Evolutionary conservation across 2,329 filamentous ascomycete species (phyloP).

Genomic region (Venturia pyrina): DNA sequence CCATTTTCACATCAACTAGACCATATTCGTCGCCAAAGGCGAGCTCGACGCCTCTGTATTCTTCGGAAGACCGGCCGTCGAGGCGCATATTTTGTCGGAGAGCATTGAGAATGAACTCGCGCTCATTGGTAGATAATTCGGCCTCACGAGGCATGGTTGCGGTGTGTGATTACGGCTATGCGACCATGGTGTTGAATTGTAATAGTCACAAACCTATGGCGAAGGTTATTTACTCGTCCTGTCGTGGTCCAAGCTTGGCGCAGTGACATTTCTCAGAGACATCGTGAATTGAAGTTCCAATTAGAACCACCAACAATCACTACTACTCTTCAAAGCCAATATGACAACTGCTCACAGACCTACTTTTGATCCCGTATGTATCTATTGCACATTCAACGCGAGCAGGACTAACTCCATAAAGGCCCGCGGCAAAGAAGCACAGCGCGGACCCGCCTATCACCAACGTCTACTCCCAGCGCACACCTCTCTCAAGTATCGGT

Average conservation of each 20-base stretch:
- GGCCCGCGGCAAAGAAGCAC: slow-evolving; percentile 90
- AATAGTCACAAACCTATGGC: not conserved
- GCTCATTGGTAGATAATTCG: slow-evolving; percentile 82
- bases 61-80: slow-evolving; percentile 72
- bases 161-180: not conserved
- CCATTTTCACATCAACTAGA: slow-evolving; percentile 74
- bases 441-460: slow-evolving; percentile 88
- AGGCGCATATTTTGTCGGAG: slow-evolving; percentile 71
- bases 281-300: not conserved
- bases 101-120: slow-evolving; percentile 73
- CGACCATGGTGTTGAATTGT: not conserved
- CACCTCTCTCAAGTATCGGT: slow-evolving; percentile 82
- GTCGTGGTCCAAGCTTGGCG: not conserved
- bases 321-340: slow-evolving; percentile 14
- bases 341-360: slow-evolving; percentile 61
- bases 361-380: slow-evolving; percentile 81
- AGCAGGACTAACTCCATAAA: slow-evolving; percentile 29
- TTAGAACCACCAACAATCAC: not conserved
- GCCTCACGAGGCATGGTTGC: slow-evolving; percentile 78
- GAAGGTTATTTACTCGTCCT: not conserved
- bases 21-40: slow-evolving; percentile 87
- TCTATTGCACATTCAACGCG: slow-evolving; percentile 1
- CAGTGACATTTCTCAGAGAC: too few relatives aligned
- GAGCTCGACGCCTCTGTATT: slow-evolving; percentile 68
- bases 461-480: slow-evolving; percentile 91